Conservation (phyloP, 768 basidiomycete genomes). For the Sarcodon sp. region DNA sequence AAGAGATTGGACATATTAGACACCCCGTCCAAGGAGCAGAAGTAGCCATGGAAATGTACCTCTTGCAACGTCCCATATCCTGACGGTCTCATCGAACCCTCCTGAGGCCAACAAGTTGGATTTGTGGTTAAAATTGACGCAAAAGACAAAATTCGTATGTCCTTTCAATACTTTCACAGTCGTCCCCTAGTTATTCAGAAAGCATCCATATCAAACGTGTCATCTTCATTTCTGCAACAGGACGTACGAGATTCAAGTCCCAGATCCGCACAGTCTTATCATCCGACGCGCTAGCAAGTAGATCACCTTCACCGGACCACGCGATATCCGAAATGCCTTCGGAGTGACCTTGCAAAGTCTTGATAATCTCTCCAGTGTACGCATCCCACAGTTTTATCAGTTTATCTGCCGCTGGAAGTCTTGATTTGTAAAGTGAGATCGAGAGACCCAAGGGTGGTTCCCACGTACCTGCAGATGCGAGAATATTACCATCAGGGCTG, state of each 20-base stretch:
- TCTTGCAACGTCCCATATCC: slow-evolving; percentile 92
- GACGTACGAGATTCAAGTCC: slow-evolving; percentile 52
- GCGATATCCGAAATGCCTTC: slow-evolving; percentile 86
- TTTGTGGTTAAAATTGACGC: slow-evolving; percentile 83
- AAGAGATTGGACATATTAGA: not conserved
- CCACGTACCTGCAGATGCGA: slow-evolving; percentile 74
- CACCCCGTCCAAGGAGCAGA: not conserved
- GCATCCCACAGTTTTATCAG: slow-evolving; percentile 72
- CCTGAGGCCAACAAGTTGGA: slow-evolving; percentile 89
- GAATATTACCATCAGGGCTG: slow-evolving; percentile 67
- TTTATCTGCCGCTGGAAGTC: slow-evolving; percentile 65
- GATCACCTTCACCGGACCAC: slow-evolving; percentile 75
- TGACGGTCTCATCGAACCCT: slow-evolving; percentile 90
- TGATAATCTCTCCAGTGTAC: slow-evolving; percentile 56
- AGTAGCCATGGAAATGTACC: slow-evolving; percentile 29
- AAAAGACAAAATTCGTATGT: slow-evolving; percentile 92
- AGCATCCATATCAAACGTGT: slow-evolving; percentile 5
- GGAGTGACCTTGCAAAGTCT: slow-evolving; percentile 61
- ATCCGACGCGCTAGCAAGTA: slow-evolving; percentile 87
- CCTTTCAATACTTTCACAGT: slow-evolving; percentile 59
- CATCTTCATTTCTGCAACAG: not conserved
- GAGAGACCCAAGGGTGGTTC: not conserved
- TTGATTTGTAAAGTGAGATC: slow-evolving; percentile 21
- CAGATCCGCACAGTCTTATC: slow-evolving; percentile 84
- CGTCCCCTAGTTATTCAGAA: slow-evolving; percentile 27